Base-by-base conservation (phyloP, 2,329 filamentous ascomycete species). In the Fusarium sp. region DNA sequence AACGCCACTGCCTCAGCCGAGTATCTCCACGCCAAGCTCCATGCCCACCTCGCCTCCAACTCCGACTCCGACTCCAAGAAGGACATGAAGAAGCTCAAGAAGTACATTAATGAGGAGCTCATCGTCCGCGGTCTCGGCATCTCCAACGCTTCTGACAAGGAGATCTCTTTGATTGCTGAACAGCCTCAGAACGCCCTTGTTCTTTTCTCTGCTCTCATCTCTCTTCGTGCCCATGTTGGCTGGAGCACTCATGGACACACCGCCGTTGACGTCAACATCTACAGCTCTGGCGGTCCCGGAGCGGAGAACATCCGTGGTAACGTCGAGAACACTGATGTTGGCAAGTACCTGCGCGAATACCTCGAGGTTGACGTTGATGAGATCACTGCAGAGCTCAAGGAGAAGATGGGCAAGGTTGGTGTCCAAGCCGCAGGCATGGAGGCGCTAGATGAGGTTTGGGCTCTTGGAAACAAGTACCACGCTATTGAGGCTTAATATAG, bases 171-270 rank as follows among this genome's bases (percentile, higher is more conserved):
- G 7, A 83, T 98, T 33, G 84, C 93, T 24, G 81, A 88, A 34
- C 80, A 85, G 26, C 87, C 90, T 0, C 83, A 83, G 2, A 79
- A 81, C 5, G 85, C 90, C 13, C 81, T 85, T 33, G 80, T 85
- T 5, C 82, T 87, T 3, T 92, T 98, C 76, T 90, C 94, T 0
- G 90, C 93, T 75, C 95, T 99, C 83, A 88, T 98, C 72, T 97
- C 93, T 72, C 87, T 92, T 6, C 89, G 96, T 63, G 93, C 95
- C 2, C 94, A 97, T 76, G 88, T 97, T 43, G 97, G 96, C 15
- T 99, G 96, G 96, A 91, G 88, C 68, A 97, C 95, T 0, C 95
- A 98, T 78, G 96, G 96, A 28, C 96, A 99, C 81, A 92, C 91
- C 20, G 96, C 91, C 52, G 94, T 96, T 9, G 96, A 99, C 77